Evolutionary conservation across 495 filamentous ascomycete genomes (phyloP).

Genomic region (Gamarada debralockiae): DNA sequence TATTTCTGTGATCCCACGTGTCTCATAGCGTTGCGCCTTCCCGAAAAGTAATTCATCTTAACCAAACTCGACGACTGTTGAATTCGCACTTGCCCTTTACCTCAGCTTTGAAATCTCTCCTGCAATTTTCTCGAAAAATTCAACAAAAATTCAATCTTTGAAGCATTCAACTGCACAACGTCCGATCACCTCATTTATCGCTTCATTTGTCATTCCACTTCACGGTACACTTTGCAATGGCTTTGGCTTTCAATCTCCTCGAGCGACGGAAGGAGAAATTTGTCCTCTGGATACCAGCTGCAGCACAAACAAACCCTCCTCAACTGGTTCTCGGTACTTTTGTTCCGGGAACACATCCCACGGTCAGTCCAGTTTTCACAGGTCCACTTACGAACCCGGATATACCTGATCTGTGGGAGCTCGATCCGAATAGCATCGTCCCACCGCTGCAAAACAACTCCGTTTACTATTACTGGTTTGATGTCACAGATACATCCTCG

Average conservation of each 20-base stretch:
- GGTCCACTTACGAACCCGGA: slow-evolving; percentile 5
- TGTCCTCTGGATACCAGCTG: slow-evolving; percentile 26
- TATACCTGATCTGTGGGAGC: slow-evolving; percentile 23
- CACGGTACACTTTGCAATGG: no score
- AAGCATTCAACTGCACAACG: no score
- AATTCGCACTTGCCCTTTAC: no score
- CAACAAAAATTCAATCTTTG: no score
- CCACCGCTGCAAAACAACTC: slow-evolving; percentile 16
- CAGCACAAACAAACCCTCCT: slow-evolving; percentile 1
- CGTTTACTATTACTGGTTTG: slow-evolving; percentile 30
- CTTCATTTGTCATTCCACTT: no score
- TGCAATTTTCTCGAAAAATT: no score
- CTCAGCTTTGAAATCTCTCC: no score
- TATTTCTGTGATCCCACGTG: no score
- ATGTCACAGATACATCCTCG: slow-evolving; percentile 14
- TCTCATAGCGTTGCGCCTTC: no score
- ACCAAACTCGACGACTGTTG: no score
- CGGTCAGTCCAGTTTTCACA: slow-evolving; percentile 3
- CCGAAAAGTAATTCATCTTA: no score
- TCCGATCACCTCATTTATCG: no score
- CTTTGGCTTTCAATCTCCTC: slow-evolving; percentile 23
- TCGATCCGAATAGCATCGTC: slow-evolving; percentile 19
- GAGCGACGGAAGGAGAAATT: slow-evolving; percentile 23
- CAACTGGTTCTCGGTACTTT: slow-evolving; percentile 18
- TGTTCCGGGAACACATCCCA: background rate